A percentile compares a stretch with the other conserved stretches of the same genome.
Evolutionary conservation across 257 asterid species (phyloP).

Genomic region (Salvia miltiorrhiza): DNA sequence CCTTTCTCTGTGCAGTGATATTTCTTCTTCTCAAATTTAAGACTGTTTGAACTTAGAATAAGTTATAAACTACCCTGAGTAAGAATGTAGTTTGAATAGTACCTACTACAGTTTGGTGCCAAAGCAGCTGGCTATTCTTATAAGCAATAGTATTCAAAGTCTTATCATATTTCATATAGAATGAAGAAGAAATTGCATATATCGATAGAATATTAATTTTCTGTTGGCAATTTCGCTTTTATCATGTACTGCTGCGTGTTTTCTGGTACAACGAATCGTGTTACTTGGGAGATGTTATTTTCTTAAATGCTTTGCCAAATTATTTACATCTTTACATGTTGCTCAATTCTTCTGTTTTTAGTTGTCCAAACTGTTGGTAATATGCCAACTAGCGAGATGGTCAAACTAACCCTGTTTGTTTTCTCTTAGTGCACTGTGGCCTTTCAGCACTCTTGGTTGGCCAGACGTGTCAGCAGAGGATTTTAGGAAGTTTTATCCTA

Average conservation of each 20-base stretch:
- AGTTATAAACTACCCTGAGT: background rate
- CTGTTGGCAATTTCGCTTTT: background rate
- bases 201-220: background rate
- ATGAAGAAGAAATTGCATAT: background rate
- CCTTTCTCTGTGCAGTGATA: constrained; percentile 4
- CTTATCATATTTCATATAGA: background rate
- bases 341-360: background rate
- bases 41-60: background rate
- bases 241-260: background rate
- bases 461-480: constrained; percentile 85
- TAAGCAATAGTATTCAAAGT: background rate
- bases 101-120: background rate
- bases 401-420: constrained; percentile 25
- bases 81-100: background rate
- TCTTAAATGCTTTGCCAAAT: constrained; percentile 7
- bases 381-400: background rate
- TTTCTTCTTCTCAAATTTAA: background rate
- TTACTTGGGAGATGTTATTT: constrained; percentile 11
- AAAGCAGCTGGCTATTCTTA: background rate
- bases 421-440: constrained; percentile 81
- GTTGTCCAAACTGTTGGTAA: background rate
- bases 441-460: constrained; percentile 99
- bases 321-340: constrained; percentile 2
- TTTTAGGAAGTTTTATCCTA: constrained; percentile 79
- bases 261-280: constrained; percentile 1